These are phyloP conservation scores for Triticum timopheevii DNA, from an alignment of 176 grass and related monocot species.

Conservation along the genomic window DNA sequence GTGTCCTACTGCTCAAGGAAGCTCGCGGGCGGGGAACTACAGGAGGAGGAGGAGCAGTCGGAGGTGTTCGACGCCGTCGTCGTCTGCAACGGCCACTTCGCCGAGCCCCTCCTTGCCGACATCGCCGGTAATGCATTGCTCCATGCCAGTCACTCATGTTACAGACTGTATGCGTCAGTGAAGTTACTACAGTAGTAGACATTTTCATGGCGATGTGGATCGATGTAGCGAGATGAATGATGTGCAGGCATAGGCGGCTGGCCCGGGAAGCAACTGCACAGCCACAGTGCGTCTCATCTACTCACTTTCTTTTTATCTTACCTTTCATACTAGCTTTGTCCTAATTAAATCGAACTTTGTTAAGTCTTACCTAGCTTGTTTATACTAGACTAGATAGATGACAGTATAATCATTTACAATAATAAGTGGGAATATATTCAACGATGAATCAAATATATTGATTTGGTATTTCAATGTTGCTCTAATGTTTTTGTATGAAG, in stretches of 20 bases:
- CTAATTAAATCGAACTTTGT: too few relatives aligned
- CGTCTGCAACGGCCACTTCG: conserved; percentile 60
- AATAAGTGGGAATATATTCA: too few relatives aligned
- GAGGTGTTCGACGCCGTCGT: conserved; percentile 56
- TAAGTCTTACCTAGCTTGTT: too few relatives aligned
- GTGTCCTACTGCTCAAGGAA: background rate
- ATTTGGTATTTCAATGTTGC: too few relatives aligned
- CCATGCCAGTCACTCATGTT: too few relatives aligned
- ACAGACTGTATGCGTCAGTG: too few relatives aligned
- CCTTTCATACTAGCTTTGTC: too few relatives aligned
- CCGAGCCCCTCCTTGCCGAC: conserved; percentile 49
- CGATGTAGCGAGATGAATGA: background rate
- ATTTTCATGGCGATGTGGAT: background rate
- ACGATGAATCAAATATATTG: too few relatives aligned
- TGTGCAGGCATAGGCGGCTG: conserved; percentile 41
- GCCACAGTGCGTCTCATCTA: conserved; percentile 34
- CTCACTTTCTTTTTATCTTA: too few relatives aligned
- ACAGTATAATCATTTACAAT: too few relatives aligned
- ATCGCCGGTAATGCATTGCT: conserved; percentile 42
- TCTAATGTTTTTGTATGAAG: too few relatives aligned
- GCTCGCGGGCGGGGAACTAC: background rate
- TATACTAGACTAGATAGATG: too few relatives aligned
- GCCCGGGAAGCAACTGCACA: conserved; percentile 65
- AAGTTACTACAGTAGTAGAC: background rate
- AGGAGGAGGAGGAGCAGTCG: background rate